phyloP scores from a whole-genome alignment of 495 filamentous ascomycete genomes.

The Penicillium pulvis region DNA sequence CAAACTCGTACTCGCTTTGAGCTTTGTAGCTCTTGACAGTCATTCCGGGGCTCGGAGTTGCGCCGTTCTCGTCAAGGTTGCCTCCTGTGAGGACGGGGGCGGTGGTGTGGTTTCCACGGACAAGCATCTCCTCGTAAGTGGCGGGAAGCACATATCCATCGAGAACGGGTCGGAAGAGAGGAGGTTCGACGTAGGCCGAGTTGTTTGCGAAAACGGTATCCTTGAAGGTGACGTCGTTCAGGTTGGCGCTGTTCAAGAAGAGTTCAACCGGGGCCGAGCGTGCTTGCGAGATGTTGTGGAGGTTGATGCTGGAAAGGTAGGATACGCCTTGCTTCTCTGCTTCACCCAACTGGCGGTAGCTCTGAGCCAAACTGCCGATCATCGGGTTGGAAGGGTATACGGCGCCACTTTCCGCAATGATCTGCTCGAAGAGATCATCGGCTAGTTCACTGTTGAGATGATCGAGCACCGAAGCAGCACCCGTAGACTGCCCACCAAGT shows the following conservation, averaged over 20 bases:
- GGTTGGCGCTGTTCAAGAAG: neutral
- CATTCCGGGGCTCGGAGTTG: neutral
- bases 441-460: slow-evolving; percentile 3
- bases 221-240: slow-evolving; percentile 2
- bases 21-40: slow-evolving; percentile 1
- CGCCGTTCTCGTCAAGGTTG: slow-evolving; percentile 1
- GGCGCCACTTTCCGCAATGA: slow-evolving; percentile 3
- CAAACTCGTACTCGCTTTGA: neutral
- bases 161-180: neutral
- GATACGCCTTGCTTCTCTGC: slow-evolving; percentile 3
- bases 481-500: neutral
- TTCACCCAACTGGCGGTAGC: neutral
- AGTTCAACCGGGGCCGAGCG: neutral
- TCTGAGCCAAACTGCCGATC: neutral
- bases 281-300: neutral
- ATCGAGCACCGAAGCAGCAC: slow-evolving; percentile 1
- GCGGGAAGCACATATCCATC: slow-evolving; percentile 3
- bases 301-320: neutral
- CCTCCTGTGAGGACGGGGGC: slow-evolving; percentile 1
- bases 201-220: slow-evolving; percentile 1
- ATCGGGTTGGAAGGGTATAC: neutral
- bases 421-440: neutral
- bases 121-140: slow-evolving; percentile 1
- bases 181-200: slow-evolving; percentile 2
- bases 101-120: neutral